Evolutionary conservation across 345 rosid genomes (phyloP).

Genomic region (Lumnitzera littorea): DNA sequence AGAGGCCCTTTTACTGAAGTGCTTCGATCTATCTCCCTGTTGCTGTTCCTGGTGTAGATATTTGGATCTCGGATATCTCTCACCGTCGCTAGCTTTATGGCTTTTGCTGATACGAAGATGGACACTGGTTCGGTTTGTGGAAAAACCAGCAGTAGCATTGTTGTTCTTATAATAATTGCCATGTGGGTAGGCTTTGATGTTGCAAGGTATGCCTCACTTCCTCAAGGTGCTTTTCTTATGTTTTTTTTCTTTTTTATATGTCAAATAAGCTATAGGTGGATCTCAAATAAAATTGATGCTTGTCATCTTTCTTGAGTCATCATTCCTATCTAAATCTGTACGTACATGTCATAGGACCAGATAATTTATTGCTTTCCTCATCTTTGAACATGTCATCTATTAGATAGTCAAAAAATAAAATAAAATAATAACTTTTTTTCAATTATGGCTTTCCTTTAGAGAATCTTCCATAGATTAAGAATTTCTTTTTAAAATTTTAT

Average conservation of each 20-base stretch:
- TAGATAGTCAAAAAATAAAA: too few relatives aligned
- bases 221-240: slow-evolving; percentile 74
- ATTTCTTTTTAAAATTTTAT: too few relatives aligned
- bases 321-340: neutral
- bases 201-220: slow-evolving; percentile 75
- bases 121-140: slow-evolving; percentile 88
- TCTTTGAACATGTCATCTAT: too few relatives aligned
- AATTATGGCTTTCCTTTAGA: too few relatives aligned
- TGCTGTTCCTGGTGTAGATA: slow-evolving; percentile 45
- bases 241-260: slow-evolving; percentile 84
- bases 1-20: slow-evolving; percentile 54
- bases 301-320: neutral
- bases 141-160: slow-evolving; percentile 77
- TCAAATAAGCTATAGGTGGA: slow-evolving; percentile 78
- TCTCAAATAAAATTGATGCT: slow-evolving; percentile 22
- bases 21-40: slow-evolving; percentile 47
- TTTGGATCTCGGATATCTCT: slow-evolving; percentile 60
- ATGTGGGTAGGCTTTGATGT: slow-evolving; percentile 75
- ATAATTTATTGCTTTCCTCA: too few relatives aligned
- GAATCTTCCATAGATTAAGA: too few relatives aligned
- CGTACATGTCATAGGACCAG: neutral
- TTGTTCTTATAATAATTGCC: slow-evolving; percentile 53
- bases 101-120: slow-evolving; percentile 56
- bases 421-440: too few relatives aligned
- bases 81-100: slow-evolving; percentile 49